Conservation (phyloP, 2,329 filamentous ascomycete genomes). For the Xylariaceae sp. region DNA sequence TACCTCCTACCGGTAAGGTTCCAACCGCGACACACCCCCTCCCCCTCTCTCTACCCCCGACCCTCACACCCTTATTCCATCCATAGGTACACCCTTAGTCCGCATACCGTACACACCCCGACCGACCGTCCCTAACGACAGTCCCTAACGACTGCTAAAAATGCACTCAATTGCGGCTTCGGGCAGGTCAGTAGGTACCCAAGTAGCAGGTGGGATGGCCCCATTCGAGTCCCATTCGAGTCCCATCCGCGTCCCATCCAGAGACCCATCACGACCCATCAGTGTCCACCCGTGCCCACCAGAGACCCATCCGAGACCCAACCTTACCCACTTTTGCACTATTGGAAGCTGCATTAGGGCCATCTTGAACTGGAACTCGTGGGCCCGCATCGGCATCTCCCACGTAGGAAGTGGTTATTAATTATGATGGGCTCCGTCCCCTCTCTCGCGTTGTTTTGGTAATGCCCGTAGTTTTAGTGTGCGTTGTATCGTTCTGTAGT, state of each 20-base stretch:
- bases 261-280: not conserved
- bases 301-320: slow-evolving; percentile 10
- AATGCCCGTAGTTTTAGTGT: slow-evolving; percentile 2
- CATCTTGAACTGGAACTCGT: slow-evolving; percentile 12
- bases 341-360: slow-evolving; percentile 26
- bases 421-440: slow-evolving; percentile 14
- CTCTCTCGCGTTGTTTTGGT: slow-evolving; percentile 10
- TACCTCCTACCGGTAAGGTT: too few relatives aligned
- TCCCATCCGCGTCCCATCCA: too few relatives aligned
- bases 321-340: slow-evolving; percentile 19
- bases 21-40: not conserved
- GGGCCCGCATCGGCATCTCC: slow-evolving; percentile 21
- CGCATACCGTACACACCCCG: not conserved
- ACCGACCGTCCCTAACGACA: not conserved
- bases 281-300: not conserved
- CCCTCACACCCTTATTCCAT: not conserved
- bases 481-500: slow-evolving; percentile 5
- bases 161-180: slow-evolving; percentile 15
- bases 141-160: slow-evolving; percentile 7
- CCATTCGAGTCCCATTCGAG: slow-evolving; percentile 2
- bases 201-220: slow-evolving; percentile 12
- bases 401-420: slow-evolving; percentile 13
- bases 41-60: not conserved
- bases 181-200: slow-evolving; percentile 15
- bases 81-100: too few relatives aligned